A percentile compares a stretch with the other conserved stretches of the same genome.
Evolutionary conservation across 176 grass and related monocot species (phyloP).

Genomic region (Echinochloa phyllopogon): DNA sequence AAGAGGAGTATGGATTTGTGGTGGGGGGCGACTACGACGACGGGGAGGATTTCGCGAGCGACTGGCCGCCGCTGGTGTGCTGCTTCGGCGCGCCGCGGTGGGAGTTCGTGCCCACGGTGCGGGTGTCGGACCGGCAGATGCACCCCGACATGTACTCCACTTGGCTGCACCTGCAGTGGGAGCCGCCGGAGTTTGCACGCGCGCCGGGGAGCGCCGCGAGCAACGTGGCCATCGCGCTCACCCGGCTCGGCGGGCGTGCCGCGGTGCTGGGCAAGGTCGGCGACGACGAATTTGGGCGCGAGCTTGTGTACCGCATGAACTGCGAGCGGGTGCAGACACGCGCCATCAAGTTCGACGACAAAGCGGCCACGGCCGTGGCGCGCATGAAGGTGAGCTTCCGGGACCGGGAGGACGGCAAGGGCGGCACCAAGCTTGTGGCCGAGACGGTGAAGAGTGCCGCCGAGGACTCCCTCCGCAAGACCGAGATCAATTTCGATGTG

Average conservation of each 20-base stretch:
- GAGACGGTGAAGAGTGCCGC: constrained; percentile 69
- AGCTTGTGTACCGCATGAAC: constrained; percentile 79
- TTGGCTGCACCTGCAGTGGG: constrained; percentile 84
- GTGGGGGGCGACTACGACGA: constrained; percentile 19
- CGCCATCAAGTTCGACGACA: constrained; percentile 55
- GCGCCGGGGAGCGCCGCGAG: constrained; percentile 69
- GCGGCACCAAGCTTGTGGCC: constrained; percentile 67
- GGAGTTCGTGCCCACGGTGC: constrained; percentile 87
- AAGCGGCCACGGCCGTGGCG: constrained; percentile 59
- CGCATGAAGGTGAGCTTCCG: constrained; percentile 74
- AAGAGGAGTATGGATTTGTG: constrained; percentile 4
- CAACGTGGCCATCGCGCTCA: constrained; percentile 81
- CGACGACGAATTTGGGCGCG: constrained; percentile 77
- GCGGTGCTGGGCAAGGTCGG: constrained; percentile 89
- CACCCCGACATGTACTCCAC: constrained; percentile 77
- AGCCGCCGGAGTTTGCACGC: constrained; percentile 83
- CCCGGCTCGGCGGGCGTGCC: constrained; percentile 69
- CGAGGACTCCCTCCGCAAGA: constrained; percentile 68
- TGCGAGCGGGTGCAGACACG: constrained; percentile 78
- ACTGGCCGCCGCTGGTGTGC: constrained; percentile 69
- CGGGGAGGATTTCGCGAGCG: constrained; percentile 42
- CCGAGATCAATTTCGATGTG: constrained; percentile 70
- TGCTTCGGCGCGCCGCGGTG: constrained; percentile 77
- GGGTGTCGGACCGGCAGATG: constrained; percentile 85
- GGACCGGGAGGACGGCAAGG: constrained; percentile 43